Evolutionary conservation across 2,329 filamentous ascomycete genomes (phyloP), one percentile per base, ranked within the genome.

Genomic region (Colletotrichum trifolii): DNA sequence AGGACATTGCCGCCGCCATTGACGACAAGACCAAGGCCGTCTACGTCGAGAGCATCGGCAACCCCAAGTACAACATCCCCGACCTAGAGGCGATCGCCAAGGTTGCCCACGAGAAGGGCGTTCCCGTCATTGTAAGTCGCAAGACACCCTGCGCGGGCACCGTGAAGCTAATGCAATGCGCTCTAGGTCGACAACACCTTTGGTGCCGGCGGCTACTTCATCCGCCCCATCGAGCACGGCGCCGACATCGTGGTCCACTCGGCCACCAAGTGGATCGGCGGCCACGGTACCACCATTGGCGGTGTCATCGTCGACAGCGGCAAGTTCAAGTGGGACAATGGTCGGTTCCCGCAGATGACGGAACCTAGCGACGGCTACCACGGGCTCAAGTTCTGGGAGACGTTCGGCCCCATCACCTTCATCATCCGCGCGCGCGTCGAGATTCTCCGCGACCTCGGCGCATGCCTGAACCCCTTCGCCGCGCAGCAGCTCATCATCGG

Each of bases 211-310:
- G 94, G 95, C 54, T 97, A 92, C 84, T 96, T 93, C 77, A 83
- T 90, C 70, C 89, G 91, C 7, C 94, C 94, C 45, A 95, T 97
- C 72, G 90, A 94, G 33, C 91, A 97, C 77, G 94, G 94, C 60
- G 94, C 92, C 68, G 94, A 97, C 75, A 97, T 97, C 66, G 91
- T 97, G 56, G 92, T 97, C 33, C 94, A 97, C 84, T 96, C 92
- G 43, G 94, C 94, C 10, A 97, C 94, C 64, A 97, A 97, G 80
- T 97, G 94, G 94, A 97, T 98, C 68, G 94, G 94, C 62, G 94
- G 94, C 46, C 95, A 98, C 78, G 95, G 94, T 67, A 97, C 94
- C 45, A 97, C 94, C 34, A 92, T 97, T 70, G 94, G 86, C 63
- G 94, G 94, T 67, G 86, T 97, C 47, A 86, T 97, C 39, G 83